Percentiles rank a stretch among this genome's conserved stretches.
Conservation (phyloP, 2,329 filamentous ascomycete species). For the Botryotinia globosa region DNA sequence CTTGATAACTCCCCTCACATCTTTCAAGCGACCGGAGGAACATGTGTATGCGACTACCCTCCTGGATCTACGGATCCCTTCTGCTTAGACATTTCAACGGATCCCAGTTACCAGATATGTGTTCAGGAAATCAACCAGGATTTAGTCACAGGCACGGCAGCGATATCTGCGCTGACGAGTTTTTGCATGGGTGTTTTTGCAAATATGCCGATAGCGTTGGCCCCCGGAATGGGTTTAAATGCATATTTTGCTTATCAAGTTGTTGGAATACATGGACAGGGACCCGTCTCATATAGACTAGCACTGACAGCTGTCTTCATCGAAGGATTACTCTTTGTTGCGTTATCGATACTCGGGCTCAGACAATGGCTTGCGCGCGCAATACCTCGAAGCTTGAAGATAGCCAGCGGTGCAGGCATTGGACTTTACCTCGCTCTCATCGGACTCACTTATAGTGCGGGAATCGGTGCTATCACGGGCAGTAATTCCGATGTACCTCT, state of each 20-base stretch:
- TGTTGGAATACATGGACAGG: conserved; percentile 73
- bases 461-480: conserved; percentile 76
- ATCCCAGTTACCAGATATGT: conserved; percentile 62
- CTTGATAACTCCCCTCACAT: conserved; percentile 9
- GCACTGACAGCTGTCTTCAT: conserved; percentile 86
- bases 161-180: conserved; percentile 74
- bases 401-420: conserved; percentile 82
- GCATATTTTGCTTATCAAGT: conserved; percentile 80
- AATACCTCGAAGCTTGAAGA: conserved; percentile 80
- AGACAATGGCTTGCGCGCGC: conserved; percentile 85
- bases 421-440: conserved; percentile 72
- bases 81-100: conserved; percentile 22
- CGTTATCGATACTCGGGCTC: conserved; percentile 73
- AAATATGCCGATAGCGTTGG: conserved; percentile 69
- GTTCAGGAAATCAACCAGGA: conserved; percentile 56
- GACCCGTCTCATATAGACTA: conserved; percentile 69
- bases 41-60: conserved; percentile 24
- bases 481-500: conserved; percentile 66
- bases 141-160: conserved; percentile 79
- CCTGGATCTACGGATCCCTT: conserved; percentile 23
- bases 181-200: conserved; percentile 82
- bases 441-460: conserved; percentile 74
- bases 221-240: conserved; percentile 78
- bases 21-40: conserved; percentile 26
- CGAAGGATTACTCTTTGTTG: conserved; percentile 83